These are phyloP conservation scores for Globisporangium nodosum DNA, from an alignment of 352 stramenopile species.

Conservation along the genomic window DNA sequence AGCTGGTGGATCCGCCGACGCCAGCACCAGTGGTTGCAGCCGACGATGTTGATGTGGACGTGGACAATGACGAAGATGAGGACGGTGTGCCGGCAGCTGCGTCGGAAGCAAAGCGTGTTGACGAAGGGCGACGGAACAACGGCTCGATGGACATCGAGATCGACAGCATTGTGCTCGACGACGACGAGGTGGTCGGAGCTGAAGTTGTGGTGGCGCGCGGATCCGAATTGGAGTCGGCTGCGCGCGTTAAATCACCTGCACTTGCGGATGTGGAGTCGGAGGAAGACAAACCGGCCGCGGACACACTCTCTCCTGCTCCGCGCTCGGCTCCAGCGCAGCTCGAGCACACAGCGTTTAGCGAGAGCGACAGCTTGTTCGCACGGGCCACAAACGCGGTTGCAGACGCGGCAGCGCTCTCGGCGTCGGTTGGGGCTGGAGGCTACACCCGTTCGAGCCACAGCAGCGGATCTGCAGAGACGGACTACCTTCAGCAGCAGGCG, in stretches of 20 bases:
- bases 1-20: background rate
- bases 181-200: background rate
- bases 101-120: background rate
- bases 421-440: slow-evolving; percentile 3
- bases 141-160: slow-evolving; percentile 3
- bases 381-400: background rate
- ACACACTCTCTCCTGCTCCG: slow-evolving; percentile 4
- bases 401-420: slow-evolving; percentile 19
- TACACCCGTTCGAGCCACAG: slow-evolving; percentile 22
- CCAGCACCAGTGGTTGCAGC: background rate
- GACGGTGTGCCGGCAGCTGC: too few species aligned
- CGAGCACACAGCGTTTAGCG: slow-evolving; percentile 4
- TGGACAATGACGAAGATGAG: background rate
- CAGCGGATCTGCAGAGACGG: slow-evolving; percentile 17
- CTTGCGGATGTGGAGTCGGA: slow-evolving; percentile 13
- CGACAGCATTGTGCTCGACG: slow-evolving; percentile 1
- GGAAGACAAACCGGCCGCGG: background rate
- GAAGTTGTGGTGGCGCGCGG: background rate
- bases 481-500: slow-evolving; percentile 50
- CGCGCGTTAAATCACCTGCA: background rate
- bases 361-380: slow-evolving; percentile 2
- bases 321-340: slow-evolving; percentile 13
- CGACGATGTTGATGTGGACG: background rate
- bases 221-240: background rate
- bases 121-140: background rate